Base-by-base conservation (phyloP, 2,329 filamentous ascomycete genomes). In the Coleophoma eucalyptorum region DNA sequence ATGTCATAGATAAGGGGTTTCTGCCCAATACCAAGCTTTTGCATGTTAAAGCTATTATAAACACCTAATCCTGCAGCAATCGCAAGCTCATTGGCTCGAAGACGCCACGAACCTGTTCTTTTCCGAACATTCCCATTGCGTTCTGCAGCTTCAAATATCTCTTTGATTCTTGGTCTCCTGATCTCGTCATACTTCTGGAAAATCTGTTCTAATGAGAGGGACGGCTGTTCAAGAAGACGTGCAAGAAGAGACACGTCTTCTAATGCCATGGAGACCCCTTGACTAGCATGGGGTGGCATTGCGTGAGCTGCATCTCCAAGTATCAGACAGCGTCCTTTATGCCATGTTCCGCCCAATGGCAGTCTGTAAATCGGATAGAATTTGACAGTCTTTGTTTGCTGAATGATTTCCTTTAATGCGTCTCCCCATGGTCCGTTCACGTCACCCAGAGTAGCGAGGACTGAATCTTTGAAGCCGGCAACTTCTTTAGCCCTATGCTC, bases 271-370 rank as follows among this genome's bases (percentile, higher is more conserved):
- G 72, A 76, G 0, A 75, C 72, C 0, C 80, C 80, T 61, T 83
- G 79, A 2, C 79, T 78, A 0, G 73, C 74, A 5, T 72, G 75
- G 0, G 80, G 72, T 2, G 76, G 73, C 50, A 83, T 66, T 0
- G 79, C 78, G 63, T 83, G 79, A 1, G 78, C 79, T 2, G 78
- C 78, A 61, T 83, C 80, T 4, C 80, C 80, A 3, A 82, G 64
- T 2, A 84, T 63, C 4, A 83, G 68, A 42, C 60, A 60, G 10
- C 61, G 54, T 2, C 80, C 70, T 33, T 57, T 66, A 19, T 50
- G 65, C 68, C 68, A 72, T 13, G 50, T 48, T 1, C 65, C 63
- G 4, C 66, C 66, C 15, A 59, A 55, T 0, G 68, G 66, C 16
- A 72, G 58, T 49, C 64, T 62, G 48, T 65, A 69, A 18, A 70